These are phyloP conservation scores for Venturia asperata DNA, from an alignment of 2,329 filamentous ascomycete species.

Conservation along the genomic window DNA sequence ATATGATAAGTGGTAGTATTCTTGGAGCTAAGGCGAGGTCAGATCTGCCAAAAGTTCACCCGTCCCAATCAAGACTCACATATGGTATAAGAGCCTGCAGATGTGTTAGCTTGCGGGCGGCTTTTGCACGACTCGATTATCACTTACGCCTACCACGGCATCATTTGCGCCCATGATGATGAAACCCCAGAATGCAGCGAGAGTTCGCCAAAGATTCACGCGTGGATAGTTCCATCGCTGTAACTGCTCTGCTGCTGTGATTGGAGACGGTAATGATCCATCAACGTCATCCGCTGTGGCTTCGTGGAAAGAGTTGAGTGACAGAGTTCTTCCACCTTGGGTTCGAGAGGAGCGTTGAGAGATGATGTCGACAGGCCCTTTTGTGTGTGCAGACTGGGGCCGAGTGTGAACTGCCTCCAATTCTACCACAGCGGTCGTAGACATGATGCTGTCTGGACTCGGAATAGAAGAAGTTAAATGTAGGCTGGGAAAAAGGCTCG, in stretches of 20 bases:
- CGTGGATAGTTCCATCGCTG: constrained; percentile 59
- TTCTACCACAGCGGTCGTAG: constrained; percentile 11
- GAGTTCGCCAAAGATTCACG: constrained; percentile 52
- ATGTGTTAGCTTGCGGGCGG: constrained; percentile 19
- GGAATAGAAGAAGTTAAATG: background rate
- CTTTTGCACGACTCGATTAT: background rate
- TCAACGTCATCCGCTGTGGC: constrained; percentile 6
- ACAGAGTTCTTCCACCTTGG: background rate
- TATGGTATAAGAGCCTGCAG: constrained; percentile 42
- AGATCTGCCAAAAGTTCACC: background rate
- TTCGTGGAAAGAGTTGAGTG: constrained; percentile 9
- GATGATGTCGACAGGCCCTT: background rate
- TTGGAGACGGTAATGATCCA: constrained; percentile 38
- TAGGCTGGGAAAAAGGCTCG: background rate
- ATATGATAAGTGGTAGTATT: constrained; percentile 56
- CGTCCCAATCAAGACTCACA: constrained; percentile 25
- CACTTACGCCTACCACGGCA: constrained; percentile 52
- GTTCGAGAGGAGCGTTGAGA: background rate
- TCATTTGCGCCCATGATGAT: constrained; percentile 64
- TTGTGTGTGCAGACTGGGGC: background rate
- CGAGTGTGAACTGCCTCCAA: background rate
- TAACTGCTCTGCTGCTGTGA: constrained; percentile 35
- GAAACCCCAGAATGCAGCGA: constrained; percentile 55
- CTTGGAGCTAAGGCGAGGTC: constrained; percentile 44
- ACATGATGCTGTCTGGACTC: background rate